Evolutionary conservation across 1,284 basidiomycete species (phyloP).

Genomic region (Ustilago tritici): DNA sequence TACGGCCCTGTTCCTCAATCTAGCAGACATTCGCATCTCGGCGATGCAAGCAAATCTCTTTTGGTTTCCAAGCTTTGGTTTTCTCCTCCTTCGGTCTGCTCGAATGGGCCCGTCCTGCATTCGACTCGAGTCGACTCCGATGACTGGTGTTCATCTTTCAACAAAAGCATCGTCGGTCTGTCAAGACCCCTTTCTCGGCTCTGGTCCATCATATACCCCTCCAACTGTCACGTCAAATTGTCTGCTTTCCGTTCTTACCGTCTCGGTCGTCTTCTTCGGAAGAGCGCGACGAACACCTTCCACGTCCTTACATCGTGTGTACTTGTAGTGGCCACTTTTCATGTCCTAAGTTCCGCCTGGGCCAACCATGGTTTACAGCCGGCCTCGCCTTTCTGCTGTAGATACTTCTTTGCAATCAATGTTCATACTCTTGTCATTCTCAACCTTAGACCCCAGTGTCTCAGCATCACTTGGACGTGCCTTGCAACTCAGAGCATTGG

Average conservation of each 20-base stretch:
- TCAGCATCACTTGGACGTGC: too few relatives aligned
- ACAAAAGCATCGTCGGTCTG: conserved; percentile 26
- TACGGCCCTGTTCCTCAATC: conserved; percentile 28
- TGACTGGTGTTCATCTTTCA: conserved; percentile 1
- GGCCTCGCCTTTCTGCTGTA: not conserved
- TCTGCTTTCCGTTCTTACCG: conserved; percentile 22
- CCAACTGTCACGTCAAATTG: conserved; percentile 35
- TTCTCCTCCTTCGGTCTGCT: conserved; percentile 27
- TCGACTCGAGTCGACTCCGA: conserved; percentile 19
- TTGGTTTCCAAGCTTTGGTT: conserved; percentile 12
- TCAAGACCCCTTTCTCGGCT: conserved; percentile 21
- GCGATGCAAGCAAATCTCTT: conserved; percentile 18
- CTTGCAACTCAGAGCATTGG: too few relatives aligned
- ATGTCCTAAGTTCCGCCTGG: not conserved
- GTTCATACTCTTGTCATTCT: not conserved
- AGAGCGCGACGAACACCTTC: conserved; percentile 14
- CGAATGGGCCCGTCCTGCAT: conserved; percentile 38
- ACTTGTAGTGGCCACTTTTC: conserved; percentile 37
- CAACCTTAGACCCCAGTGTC: too few relatives aligned
- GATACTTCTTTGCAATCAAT: conserved; percentile 9
- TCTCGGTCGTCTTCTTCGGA: not conserved
- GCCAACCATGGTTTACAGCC: not conserved
- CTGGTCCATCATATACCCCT: conserved; percentile 34
- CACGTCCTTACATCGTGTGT: conserved; percentile 42
- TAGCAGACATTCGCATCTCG: conserved; percentile 39